Evolutionary conservation across 2,329 filamentous ascomycete species (phyloP).

Genomic region (Botryotinia calthae): DNA sequence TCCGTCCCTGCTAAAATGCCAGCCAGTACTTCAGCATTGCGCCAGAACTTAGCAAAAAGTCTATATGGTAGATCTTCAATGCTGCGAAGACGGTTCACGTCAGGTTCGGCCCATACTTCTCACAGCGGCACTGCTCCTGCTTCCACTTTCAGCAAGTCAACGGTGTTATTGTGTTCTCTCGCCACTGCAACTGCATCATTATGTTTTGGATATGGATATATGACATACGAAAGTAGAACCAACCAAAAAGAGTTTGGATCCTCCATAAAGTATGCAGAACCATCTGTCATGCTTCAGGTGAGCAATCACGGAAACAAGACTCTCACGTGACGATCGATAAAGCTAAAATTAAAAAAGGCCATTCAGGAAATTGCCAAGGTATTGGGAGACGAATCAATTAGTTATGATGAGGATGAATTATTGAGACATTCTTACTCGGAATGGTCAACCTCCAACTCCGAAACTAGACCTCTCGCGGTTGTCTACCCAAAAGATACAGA

Average conservation of each 20-base stretch:
- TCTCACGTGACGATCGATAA: neutral
- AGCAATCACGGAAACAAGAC: neutral
- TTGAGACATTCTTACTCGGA: constrained; percentile 61
- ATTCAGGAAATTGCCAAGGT: constrained; percentile 12
- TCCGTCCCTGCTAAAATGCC: neutral
- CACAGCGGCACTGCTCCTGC: neutral
- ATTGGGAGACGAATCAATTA: constrained; percentile 9
- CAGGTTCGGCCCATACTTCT: neutral
- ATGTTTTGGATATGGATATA: constrained; percentile 4
- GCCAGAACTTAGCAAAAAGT: neutral
- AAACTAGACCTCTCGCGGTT: constrained; percentile 59
- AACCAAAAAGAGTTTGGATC: neutral
- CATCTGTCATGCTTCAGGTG: constrained; percentile 9
- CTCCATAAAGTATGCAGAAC: constrained; percentile 20
- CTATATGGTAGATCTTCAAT: neutral
- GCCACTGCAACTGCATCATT: constrained; percentile 11
- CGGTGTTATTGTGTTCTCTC: constrained; percentile 16
- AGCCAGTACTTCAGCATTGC: neutral
- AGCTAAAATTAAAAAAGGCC: constrained; percentile 14
- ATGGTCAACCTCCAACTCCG: constrained; percentile 59
- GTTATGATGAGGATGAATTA: constrained; percentile 50
- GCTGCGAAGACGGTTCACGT: neutral
- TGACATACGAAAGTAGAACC: neutral
- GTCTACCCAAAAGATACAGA: constrained; percentile 60
- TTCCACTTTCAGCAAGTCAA: constrained; percentile 12